Base-by-base conservation (phyloP, 192 early-diverging fungal genomes). In the Funneliformis geosporum region DNA sequence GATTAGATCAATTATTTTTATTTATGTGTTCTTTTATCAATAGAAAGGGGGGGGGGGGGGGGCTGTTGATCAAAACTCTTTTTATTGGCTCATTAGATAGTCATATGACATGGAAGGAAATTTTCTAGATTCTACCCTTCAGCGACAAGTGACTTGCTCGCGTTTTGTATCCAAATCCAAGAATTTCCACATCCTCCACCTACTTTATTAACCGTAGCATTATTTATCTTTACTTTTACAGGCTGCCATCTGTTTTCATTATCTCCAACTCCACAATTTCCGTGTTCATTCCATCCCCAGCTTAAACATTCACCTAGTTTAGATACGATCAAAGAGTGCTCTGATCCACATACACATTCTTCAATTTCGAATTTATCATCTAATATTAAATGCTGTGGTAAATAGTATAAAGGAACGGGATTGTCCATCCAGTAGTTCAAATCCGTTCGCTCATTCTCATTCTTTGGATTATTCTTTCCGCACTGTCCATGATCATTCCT, bases 281-380 rank as follows among this genome's bases (percentile, higher is more conserved):
- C 95, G 84, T 97, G 96, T 80, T 97, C 96, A 81, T 97, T 97
- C 96, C 96, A 97, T 1, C 96, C 96, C 96, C 96, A 97, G 21
- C 87, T 82, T 66, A 84, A 84, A 46, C 89, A 90, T 3, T 67
- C 55, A 1, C 89, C 89, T 6, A 81, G 74, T 1, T 69, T 67
- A 1, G 83, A 83, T 33, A 92, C 71, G 2, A 87, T 90, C 5
- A 96, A 71, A 1, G 86, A 84, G 78, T 95, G 93, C 83, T 96
- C 95, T 12, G 94, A 93, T 28, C 94, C 96, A 82, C 93, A 94
- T 3, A 87, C 81, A 14, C 78, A 73, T 7, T 62, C 65, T 25
- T 86, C 67, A 18, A 79, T 60, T 42, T 82, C 69, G 46, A 42
- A 60, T 18, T 33, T 23, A 4, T 70, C 23, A 8, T 2, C 5